phyloP scores from a whole-genome alignment of 495 filamentous ascomycete species.

The Aspergillus affinis region DNA sequence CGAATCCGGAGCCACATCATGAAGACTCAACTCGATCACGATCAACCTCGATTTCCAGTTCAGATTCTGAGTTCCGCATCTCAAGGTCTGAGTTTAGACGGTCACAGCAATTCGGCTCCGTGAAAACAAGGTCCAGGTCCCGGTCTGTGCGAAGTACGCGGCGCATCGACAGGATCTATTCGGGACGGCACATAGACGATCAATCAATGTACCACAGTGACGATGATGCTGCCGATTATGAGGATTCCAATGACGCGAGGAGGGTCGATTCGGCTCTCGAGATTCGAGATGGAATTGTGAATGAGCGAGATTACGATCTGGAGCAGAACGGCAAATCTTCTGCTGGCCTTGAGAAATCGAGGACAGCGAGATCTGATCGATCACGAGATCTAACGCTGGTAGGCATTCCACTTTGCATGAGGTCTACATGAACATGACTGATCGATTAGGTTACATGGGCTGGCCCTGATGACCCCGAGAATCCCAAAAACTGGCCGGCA shows the following conservation, averaged over 20 bases:
- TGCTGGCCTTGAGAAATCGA: constrained; percentile 16
- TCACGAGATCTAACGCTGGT: constrained; percentile 30
- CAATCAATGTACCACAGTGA: constrained; percentile 38
- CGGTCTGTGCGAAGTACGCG: constrained; percentile 10
- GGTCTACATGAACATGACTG: not conserved
- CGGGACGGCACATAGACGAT: constrained; percentile 38
- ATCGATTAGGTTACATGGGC: constrained; percentile 51
- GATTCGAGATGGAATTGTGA: constrained; percentile 29
- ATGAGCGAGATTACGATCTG: constrained; percentile 34
- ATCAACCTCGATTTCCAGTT: constrained; percentile 17
- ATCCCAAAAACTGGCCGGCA: constrained; percentile 59
- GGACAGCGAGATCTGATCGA: constrained; percentile 8
- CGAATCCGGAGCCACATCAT: constrained; percentile 3
- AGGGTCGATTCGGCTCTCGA: constrained; percentile 23
- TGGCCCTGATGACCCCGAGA: constrained; percentile 55
- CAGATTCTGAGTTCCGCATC: constrained; percentile 12
- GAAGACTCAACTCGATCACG: constrained; percentile 58
- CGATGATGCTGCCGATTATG: constrained; percentile 12
- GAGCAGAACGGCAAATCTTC: constrained; percentile 19
- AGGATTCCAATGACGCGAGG: constrained; percentile 10
- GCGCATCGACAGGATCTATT: constrained; percentile 28
- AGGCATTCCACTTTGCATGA: constrained; percentile 11
- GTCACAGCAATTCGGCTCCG: constrained; percentile 6
- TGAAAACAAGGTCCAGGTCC: constrained; percentile 17
- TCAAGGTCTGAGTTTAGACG: constrained; percentile 10